Conservation (phyloP, 2,329 filamentous ascomycete species). For the Rhinocladiella similis region DNA sequence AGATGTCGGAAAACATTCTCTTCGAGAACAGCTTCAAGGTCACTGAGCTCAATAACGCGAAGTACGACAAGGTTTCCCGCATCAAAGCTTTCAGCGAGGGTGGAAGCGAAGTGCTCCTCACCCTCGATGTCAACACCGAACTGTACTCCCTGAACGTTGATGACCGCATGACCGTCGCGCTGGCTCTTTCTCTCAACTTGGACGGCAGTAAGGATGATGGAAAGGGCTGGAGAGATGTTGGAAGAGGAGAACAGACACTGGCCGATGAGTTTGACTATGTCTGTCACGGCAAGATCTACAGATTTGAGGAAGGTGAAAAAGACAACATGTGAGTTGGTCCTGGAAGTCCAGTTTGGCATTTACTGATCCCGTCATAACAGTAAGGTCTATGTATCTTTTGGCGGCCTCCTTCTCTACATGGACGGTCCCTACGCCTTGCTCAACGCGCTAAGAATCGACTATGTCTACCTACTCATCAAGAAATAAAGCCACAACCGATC, state of each 20-base stretch:
- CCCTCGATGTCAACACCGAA: conserved; percentile 91
- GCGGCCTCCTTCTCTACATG: conserved; percentile 83
- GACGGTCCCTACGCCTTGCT: conserved; percentile 96
- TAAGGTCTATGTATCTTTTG: conserved; percentile 92
- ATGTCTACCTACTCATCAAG: conserved; percentile 91
- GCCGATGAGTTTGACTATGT: conserved; percentile 55
- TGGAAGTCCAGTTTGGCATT: neutral
- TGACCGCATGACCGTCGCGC: conserved; percentile 75
- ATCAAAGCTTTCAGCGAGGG: conserved; percentile 61
- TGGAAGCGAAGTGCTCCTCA: conserved; percentile 72
- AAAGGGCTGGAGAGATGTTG: conserved; percentile 74
- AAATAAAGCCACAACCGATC: conserved; percentile 56
- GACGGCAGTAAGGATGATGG: conserved; percentile 78
- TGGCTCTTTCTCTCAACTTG: conserved; percentile 81
- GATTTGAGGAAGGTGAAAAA: conserved; percentile 61
- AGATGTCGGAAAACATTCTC: conserved; percentile 81
- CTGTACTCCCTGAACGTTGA: conserved; percentile 75
- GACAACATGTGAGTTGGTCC: conserved; percentile 75
- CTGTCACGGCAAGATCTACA: conserved; percentile 54
- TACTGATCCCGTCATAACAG: conserved; percentile 51
- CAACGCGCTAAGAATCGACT: conserved; percentile 85
- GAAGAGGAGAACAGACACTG: conserved; percentile 58
- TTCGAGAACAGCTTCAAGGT: conserved; percentile 91
- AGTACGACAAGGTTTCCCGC: conserved; percentile 94
- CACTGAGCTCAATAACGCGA: conserved; percentile 74